Base-by-base conservation (phyloP, 169 alveolate genomes). In the Cryptosporidium sp. region DNA sequence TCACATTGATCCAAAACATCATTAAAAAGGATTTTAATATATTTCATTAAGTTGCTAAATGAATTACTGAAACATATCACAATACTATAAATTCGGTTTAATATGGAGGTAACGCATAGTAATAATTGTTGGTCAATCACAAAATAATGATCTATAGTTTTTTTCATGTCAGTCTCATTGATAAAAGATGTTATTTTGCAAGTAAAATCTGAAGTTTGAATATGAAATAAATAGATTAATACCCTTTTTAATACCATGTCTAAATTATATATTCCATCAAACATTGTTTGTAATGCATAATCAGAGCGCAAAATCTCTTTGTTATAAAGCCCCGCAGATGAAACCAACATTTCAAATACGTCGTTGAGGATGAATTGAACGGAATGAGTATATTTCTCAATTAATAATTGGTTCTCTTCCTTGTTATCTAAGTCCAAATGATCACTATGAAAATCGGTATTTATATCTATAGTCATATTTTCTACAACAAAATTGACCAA, bases 51-150 rank as follows among this genome's bases (percentile, higher is more conserved):
- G 9, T 31, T 37, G 31, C 26, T n/a, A 52, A 58, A 16, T 18
- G 43, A 35, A 35, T 58, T 62, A 16, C 86, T 48, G n/a, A 10
- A 59, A 1, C 3, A 48, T 35, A 73, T 39, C 23, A 37, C 55
- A 5, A 55, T 73, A 41, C 70, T 73, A 8, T 33, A 26, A 33
- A 73, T 73, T 33, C 68, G 23, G 43, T 51, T 55, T 31, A 51
- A 31, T 8, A 62, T 51, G n/a, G 71, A 55, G 10, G 35, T 14
- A 29, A 73, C 21, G 29, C 14, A 33, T 21, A 50, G 35, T 41
- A 59, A 7, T 35, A 73, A 31, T 21, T 73, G 43, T 31, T 73
- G 86, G 55, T 73, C 59, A 51, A 59, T 55, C 8, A n/a, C n/a
- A 23, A 29, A 14, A 29, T 4, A 71, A 69, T n/a, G n/a, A 23